A percentile compares a stretch with the other conserved stretches of the same genome.
phyloP scores from a whole-genome alignment of 2,329 filamentous ascomycete genomes.

The Myriangium duriaei region DNA sequence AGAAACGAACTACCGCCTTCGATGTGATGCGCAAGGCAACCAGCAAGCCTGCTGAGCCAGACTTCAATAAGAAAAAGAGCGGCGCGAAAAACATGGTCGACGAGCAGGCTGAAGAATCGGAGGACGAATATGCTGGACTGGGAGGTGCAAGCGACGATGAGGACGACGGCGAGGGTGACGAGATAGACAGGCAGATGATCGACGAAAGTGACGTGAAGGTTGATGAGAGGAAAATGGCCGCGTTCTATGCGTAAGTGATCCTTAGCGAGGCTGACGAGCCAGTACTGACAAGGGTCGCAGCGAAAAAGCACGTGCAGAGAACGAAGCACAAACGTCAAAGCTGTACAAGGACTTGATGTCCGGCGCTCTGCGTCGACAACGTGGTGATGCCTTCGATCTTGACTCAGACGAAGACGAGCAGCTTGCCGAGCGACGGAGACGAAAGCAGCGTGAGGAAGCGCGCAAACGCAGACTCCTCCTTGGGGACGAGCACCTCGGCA shows the following conservation, averaged over 20 bases:
- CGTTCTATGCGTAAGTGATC: constrained; percentile 78
- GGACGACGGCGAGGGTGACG: constrained; percentile 60
- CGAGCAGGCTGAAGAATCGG: constrained; percentile 91
- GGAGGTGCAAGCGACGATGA: constrained; percentile 85
- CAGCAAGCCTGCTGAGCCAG: constrained; percentile 37
- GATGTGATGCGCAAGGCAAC: constrained; percentile 56
- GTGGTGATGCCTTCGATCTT: constrained; percentile 56
- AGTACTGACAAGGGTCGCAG: constrained; percentile 30
- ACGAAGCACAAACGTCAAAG: constrained; percentile 82
- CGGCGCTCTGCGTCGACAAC: constrained; percentile 73
- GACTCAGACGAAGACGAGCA: constrained; percentile 80
- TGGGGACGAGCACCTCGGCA: constrained; percentile 65
- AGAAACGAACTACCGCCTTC: constrained; percentile 46
- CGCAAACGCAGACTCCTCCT: constrained; percentile 85
- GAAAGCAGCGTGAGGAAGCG: constrained; percentile 77
- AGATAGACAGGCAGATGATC: constrained; percentile 75
- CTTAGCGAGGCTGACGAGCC: background rate
- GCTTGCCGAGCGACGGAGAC: constrained; percentile 55
- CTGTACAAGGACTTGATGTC: constrained; percentile 88
- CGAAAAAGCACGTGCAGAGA: constrained; percentile 63
- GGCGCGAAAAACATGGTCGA: constrained; percentile 78
- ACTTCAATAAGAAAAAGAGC: constrained; percentile 74
- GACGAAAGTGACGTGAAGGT: constrained; percentile 65
- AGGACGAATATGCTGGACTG: constrained; percentile 92
- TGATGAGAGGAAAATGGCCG: constrained; percentile 70